A percentile compares a stretch with the other conserved stretches of the same genome.
Evolutionary conservation across 2,329 filamentous ascomycete species (phyloP).

Genomic region (Colletotrichum euphorbiae): DNA sequence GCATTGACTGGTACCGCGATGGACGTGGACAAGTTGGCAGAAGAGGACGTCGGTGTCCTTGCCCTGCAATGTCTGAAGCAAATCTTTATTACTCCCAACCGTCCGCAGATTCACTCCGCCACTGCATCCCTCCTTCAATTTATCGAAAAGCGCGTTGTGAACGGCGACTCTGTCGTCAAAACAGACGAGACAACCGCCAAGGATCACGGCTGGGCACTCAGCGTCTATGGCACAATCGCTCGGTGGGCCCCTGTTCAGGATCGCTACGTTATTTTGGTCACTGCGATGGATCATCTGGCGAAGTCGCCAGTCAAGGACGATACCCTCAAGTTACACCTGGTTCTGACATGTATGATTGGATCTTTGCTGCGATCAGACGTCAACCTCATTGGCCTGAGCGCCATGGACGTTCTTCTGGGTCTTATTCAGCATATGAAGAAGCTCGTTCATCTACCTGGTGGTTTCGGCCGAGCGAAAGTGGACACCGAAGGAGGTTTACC

Average conservation of each 20-base stretch:
- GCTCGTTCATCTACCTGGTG: slow-evolving; percentile 73
- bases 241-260: slow-evolving; percentile 95
- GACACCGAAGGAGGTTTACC: slow-evolving; percentile 47
- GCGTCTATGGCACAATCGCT: slow-evolving; percentile 82
- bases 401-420: slow-evolving; percentile 92
- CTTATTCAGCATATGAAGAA: slow-evolving; percentile 86
- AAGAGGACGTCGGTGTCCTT: slow-evolving; percentile 87
- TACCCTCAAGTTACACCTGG: slow-evolving; percentile 78
- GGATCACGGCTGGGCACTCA: slow-evolving; percentile 81
- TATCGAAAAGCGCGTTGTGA: slow-evolving; percentile 69
- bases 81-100: slow-evolving; percentile 85
- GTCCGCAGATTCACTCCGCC: slow-evolving; percentile 82
- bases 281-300: slow-evolving; percentile 80
- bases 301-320: slow-evolving; percentile 76
- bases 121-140: slow-evolving; percentile 81
- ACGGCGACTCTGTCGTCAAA: slow-evolving; percentile 65
- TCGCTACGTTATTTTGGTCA: slow-evolving; percentile 89
- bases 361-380: slow-evolving; percentile 87
- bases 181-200: slow-evolving; percentile 54
- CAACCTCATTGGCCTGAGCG: slow-evolving; percentile 93
- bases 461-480: slow-evolving; percentile 50
- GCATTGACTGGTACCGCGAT: slow-evolving; percentile 84
- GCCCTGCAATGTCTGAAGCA: slow-evolving; percentile 88
- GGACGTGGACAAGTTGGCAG: slow-evolving; percentile 89
- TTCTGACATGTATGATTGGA: slow-evolving; percentile 81